Conservation (phyloP, 768 basidiomycete genomes). For the Calocybe cyanea region DNA sequence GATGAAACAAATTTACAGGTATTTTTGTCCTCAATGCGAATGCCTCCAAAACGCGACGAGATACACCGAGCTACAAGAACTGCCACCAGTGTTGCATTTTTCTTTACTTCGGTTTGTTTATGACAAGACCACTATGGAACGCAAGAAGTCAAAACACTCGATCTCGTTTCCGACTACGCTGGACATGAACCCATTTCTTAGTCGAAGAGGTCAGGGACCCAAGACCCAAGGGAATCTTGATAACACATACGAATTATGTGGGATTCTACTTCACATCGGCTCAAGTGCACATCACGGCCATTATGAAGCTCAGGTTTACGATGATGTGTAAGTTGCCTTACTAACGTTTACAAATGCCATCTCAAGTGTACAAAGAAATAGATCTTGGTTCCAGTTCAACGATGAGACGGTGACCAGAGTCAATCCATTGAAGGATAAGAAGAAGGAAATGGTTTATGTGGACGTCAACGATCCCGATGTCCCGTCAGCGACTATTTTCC, state of each 20-base stretch:
- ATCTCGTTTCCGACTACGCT: conserved; percentile 74
- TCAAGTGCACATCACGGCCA: conserved; percentile 90
- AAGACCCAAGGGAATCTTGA: conserved; percentile 8
- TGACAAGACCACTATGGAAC: conserved; percentile 69
- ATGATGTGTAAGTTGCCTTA: conserved; percentile 49
- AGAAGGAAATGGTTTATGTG: conserved; percentile 27
- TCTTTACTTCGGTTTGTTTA: conserved; percentile 93
- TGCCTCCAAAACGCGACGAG: conserved; percentile 76
- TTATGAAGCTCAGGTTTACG: conserved; percentile 83
- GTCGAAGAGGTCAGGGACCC: conserved; percentile 22
- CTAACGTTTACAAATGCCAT: too few species aligned
- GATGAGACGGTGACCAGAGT: conserved; percentile 80
- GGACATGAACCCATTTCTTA: conserved; percentile 69
- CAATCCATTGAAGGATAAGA: conserved; percentile 44
- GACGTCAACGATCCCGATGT: conserved; percentile 22
- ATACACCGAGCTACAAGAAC: conserved; percentile 59
- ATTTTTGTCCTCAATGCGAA: conserved; percentile 75
- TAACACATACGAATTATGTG: conserved; percentile 74
- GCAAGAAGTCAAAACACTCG: conserved; percentile 82
- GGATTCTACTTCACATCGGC: conserved; percentile 86
- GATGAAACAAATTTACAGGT: conserved; percentile 40
- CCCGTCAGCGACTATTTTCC: conserved; percentile 10
- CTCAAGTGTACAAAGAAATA: conserved; percentile 34
- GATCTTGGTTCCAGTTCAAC: conserved; percentile 89
- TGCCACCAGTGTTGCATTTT: conserved; percentile 90